Evolutionary conservation across 208 protist genomes (phyloP).

Genomic region (Porcisia deanei): DNA sequence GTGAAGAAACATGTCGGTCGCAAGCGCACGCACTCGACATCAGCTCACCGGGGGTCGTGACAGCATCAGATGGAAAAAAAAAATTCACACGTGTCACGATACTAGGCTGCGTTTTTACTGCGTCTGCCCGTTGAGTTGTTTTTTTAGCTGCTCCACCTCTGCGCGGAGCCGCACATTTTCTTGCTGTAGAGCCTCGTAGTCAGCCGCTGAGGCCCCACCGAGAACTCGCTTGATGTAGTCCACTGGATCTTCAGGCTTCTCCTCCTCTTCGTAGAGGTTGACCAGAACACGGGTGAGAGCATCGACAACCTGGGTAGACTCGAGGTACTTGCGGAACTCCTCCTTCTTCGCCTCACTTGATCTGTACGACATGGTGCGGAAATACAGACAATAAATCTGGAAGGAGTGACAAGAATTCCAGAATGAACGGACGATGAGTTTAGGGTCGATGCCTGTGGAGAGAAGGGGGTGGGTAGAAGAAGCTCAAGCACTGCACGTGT

Average conservation of each 20-base stretch:
- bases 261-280: constrained; percentile 93
- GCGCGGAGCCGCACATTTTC: constrained; percentile 84
- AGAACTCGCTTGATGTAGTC: constrained; percentile 94
- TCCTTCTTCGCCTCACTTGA: constrained; percentile 95
- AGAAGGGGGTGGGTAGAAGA: neutral
- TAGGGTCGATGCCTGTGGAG: neutral
- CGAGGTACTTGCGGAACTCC: constrained; percentile 95
- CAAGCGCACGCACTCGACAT: neutral
- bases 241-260: constrained; percentile 92
- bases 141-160: constrained; percentile 83
- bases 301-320: constrained; percentile 92
- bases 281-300: constrained; percentile 92
- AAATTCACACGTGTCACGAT: neutral
- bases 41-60: neutral
- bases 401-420: neutral
- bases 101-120: neutral
- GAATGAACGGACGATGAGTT: neutral
- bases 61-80: neutral
- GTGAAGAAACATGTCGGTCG: neutral
- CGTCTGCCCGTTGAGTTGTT: constrained; percentile 59
- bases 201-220: constrained; percentile 85
- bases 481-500: neutral
- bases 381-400: neutral
- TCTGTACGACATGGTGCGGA: constrained; percentile 81
- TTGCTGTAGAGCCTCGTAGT: constrained; percentile 86